Evolutionary conservation across 306 rosid genomes (phyloP), one percentile per base, ranked within the genome.

Genomic region (Ammopiptanthus mongolicus): DNA sequence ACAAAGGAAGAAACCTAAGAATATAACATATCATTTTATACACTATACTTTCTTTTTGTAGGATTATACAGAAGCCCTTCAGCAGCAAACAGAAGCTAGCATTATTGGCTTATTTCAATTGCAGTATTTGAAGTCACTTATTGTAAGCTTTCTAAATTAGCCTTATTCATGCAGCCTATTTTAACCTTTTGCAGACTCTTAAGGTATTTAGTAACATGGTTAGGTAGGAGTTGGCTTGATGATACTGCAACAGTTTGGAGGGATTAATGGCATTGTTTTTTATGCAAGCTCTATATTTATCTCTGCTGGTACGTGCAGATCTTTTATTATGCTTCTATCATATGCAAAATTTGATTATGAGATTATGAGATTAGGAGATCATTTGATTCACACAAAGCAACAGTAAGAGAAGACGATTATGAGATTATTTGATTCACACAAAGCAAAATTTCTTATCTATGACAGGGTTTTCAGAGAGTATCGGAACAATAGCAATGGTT

Each of bases 191-290:
- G 51, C 57, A 37, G 77, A 60, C 41, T 46, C 75, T 77, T 29
- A 19, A 74, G 68, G 42, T 68, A 44, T 33, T 55, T 17, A 22
- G 15, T 63, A 81, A 59, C 71, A 73, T 48, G 78, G 44, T 25
- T 84, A 95, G 97, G 93, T 89, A 25, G 97, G 96, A 82, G 91
- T 91, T 3, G 98, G 98, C 62, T 80, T 95, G 69, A 91, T 91
- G 97, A 85, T 85, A 52, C 81, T 91, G 21, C 97, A 91, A 82
- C 96, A 95, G 78, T 95, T 91, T 64, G 97, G 97, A 84, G 97
- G 97, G 57, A 85, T 90, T 72, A 90, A 88, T 56, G 97, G 84
- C 69, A 84, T 94, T 75, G 74, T 81, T 46, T 91, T 90, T 65
- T 94, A 94, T 42, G 98, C 94, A 61, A 90, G 87, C 60, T 73